These are phyloP conservation scores for Carex myosuroides DNA, from an alignment of 176 grass and related monocot genomes.

Conservation along the genomic window DNA sequence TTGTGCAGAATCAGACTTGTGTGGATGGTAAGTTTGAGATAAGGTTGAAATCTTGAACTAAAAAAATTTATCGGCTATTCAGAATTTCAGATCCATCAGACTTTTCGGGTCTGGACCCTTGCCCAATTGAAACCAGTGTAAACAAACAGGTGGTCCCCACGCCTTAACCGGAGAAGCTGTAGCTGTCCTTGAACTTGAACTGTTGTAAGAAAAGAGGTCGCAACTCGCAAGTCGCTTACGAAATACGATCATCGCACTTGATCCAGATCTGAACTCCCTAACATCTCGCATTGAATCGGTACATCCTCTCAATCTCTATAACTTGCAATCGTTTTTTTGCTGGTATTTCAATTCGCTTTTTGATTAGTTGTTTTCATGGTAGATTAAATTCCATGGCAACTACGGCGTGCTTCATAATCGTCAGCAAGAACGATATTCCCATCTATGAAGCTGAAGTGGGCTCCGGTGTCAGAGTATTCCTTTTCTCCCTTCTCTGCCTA, in stretches of 20 bases:
- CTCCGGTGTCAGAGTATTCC: slow-evolving; percentile 47
- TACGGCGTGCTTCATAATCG: slow-evolving; percentile 60
- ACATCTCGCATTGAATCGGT: background rate
- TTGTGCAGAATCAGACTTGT: too few relatives aligned
- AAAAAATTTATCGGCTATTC: background rate
- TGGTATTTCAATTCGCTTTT: background rate
- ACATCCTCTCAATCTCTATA: background rate
- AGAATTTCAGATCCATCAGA: background rate
- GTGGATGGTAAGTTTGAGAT: too few relatives aligned
- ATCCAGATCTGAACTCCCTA: slow-evolving; percentile 9
- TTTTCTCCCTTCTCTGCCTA: background rate
- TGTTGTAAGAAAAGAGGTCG: background rate
- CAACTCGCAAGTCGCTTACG: background rate
- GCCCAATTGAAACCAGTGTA: background rate
- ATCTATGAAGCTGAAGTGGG: slow-evolving; percentile 82
- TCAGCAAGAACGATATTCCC: slow-evolving; percentile 70
- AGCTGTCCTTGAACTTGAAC: background rate
- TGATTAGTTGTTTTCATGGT: background rate
- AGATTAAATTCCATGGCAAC: slow-evolving; percentile 36
- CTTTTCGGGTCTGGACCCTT: background rate
- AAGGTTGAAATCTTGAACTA: too few relatives aligned
- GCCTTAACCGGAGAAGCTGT: background rate
- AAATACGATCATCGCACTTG: background rate
- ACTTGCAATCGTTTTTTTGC: background rate
- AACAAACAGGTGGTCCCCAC: background rate